Conservation (phyloP, 192 early-diverging fungal species). For the Entomortierella parvispora region DNA sequence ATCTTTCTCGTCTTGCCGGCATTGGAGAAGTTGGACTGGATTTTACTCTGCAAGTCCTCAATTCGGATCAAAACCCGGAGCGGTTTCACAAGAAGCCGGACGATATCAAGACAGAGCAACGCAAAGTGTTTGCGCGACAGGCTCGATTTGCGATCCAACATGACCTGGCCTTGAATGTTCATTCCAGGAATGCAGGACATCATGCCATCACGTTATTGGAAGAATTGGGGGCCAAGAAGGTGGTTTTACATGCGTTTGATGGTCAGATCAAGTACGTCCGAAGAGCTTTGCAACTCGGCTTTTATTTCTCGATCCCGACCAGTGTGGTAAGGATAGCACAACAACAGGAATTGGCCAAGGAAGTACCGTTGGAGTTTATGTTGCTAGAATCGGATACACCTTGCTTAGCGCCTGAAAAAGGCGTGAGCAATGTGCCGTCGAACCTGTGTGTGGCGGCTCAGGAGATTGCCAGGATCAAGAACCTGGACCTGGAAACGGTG, state of each 20-base stretch:
- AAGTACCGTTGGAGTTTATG: conserved; percentile 58
- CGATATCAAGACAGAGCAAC: conserved; percentile 59
- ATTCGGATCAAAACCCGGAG: conserved; percentile 32
- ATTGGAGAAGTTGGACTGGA: conserved; percentile 63
- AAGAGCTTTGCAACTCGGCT: conserved; percentile 53
- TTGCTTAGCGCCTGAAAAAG: conserved; percentile 60
- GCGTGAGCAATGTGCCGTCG: conserved; percentile 60
- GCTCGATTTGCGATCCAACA: conserved; percentile 56
- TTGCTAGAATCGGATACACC: conserved; percentile 69
- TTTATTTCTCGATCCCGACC: conserved; percentile 68
- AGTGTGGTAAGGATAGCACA: conserved; percentile 59
- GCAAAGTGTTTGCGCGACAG: conserved; percentile 59
- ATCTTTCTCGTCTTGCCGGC: conserved; percentile 40
- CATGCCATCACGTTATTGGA: conserved; percentile 61
- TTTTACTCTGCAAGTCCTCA: conserved; percentile 58
- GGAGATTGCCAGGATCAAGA: conserved; percentile 63
- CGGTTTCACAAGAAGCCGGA: conserved; percentile 37
- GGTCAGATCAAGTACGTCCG: conserved; percentile 60
- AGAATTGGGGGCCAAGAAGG: conserved; percentile 57
- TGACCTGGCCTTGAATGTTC: conserved; percentile 63
- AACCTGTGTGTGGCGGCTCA: conserved; percentile 56
- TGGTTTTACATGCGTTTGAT: conserved; percentile 68
- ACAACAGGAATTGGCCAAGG: conserved; percentile 56
- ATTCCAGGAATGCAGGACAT: conserved; percentile 67
- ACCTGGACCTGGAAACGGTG: conserved; percentile 57